Evolutionary conservation across 2,329 filamentous ascomycete species (phyloP).

Genomic region (Xylariaceae sp.): DNA sequence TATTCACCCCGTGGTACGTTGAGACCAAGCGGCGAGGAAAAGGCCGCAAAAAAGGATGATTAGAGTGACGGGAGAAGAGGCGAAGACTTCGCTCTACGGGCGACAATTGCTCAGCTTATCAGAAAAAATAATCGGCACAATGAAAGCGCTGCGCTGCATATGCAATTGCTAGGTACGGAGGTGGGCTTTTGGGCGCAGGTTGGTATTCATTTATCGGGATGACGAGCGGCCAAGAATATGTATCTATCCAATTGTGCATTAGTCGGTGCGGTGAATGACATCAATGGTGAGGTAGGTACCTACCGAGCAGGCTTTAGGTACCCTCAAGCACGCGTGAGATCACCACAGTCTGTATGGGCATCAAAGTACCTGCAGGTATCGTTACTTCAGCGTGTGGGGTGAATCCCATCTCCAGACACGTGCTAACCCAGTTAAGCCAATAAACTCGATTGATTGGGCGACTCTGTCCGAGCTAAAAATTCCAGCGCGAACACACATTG

Average conservation of each 20-base stretch:
- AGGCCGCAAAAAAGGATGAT: conserved; percentile 18
- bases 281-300: too few species aligned
- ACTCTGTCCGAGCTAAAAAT: conserved; percentile 9
- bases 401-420: not conserved
- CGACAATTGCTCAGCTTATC: conserved; percentile 21
- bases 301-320: too few species aligned
- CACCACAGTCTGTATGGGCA: too few species aligned
- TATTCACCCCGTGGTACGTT: conserved; percentile 31
- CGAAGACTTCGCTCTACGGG: conserved; percentile 17
- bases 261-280: too few species aligned
- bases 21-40: conserved; percentile 7
- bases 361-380: too few species aligned
- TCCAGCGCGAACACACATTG: not conserved
- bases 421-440: not conserved
- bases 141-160: conserved; percentile 1
- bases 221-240: not conserved
- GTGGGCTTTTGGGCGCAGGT: not conserved
- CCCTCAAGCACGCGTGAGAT: too few species aligned
- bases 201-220: not conserved
- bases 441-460: not conserved
- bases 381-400: not conserved
- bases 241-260: not conserved
- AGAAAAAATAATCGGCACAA: conserved; percentile 25
- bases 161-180: not conserved
- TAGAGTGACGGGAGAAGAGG: conserved; percentile 16